Evolutionary conservation across 2,329 filamentous ascomycete genomes (phyloP), one percentile per base, ranked within the genome.

Genomic region (Fusarium sp.): DNA sequence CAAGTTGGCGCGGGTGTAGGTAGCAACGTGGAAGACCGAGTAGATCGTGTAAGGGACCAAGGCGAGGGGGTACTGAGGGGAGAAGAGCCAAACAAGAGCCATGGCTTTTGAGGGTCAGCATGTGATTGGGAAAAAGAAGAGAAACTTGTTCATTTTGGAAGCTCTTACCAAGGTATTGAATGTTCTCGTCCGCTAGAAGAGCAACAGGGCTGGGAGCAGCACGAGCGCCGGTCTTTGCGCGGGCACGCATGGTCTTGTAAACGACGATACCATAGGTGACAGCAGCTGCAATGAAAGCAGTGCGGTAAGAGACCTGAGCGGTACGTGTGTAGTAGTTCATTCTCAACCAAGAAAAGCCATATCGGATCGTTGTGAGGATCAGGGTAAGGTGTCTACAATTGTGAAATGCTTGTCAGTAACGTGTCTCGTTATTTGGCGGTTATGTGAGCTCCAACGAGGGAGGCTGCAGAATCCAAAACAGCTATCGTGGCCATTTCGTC

Each of bases 191-290:
- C 14, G 88, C 85, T 56, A 91, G 83, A 69, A 97, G 83, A 64
- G 89, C 86, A 60, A 95, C 54, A 47, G 86, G 79, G 59, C 91
- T 88, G 50, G 78, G 77, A 38, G 80, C 88, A 73, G 89, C 79
- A 77, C 83, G 89, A 64, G 84, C 88, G 68, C 91, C 90, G 48
- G 89, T 85, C 86, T 93, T 91, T 73, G 91, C 86, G 71, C 93
- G 91, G 73, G 94, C 93, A 70, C 94, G 90, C 84, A 94, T 93
- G 59, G 93, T 94, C 88, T 99, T 99, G 86, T 97, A 98, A 65
- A 99, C 95, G 48, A 99, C 96, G 71, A 99, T 98, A 70, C 96
- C 95, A 80, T 99, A 99, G 12, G 96, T 98, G 48, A 89, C 88
- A 46, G 94, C 93, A 7, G 96, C 96, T 4, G 94, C 90, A 72